A percentile compares a stretch with the other conserved stretches of the same genome.
Conservation (phyloP, 164 flowering plant genomes). For the Pachysandra terminalis region DNA sequence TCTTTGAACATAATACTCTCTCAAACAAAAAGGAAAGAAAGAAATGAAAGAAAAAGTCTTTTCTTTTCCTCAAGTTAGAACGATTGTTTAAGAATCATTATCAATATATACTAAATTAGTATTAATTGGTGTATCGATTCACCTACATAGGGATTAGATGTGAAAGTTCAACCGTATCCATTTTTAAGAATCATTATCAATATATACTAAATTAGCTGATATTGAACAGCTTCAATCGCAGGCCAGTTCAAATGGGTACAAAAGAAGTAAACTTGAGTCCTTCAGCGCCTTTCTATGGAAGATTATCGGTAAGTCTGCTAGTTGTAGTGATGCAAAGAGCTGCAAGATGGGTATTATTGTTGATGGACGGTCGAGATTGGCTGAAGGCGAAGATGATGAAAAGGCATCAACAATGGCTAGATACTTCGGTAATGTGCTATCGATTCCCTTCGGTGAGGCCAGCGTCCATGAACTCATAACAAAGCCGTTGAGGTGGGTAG, state of each 20-base stretch:
- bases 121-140: too few species aligned
- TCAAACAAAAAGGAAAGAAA: too few species aligned
- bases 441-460: slow-evolving; percentile 28
- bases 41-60: too few species aligned
- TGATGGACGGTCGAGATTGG: slow-evolving; percentile 26
- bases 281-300: slow-evolving; percentile 31
- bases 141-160: too few species aligned
- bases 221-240: slow-evolving; percentile 16
- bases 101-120: too few species aligned
- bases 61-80: too few species aligned
- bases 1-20: too few species aligned
- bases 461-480: slow-evolving; percentile 9
- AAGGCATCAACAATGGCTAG: slow-evolving; percentile 5
- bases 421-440: slow-evolving; percentile 39
- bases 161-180: too few species aligned
- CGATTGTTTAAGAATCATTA: too few species aligned
- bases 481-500: slow-evolving; percentile 28
- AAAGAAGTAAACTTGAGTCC: slow-evolving; percentile 28
- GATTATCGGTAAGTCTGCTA: slow-evolving; percentile 5
- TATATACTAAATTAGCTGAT: too few species aligned
- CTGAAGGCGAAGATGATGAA: background rate
- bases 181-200: too few species aligned
- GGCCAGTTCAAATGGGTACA: slow-evolving; percentile 3
- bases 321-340: background rate
- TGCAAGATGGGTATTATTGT: slow-evolving; percentile 33